A percentile compares a stretch with the other conserved stretches of the same genome.
These are phyloP conservation scores for Fusarium pseudograminearum DNA, from an alignment of 2,329 filamentous ascomycete species.

Conservation along the genomic window DNA sequence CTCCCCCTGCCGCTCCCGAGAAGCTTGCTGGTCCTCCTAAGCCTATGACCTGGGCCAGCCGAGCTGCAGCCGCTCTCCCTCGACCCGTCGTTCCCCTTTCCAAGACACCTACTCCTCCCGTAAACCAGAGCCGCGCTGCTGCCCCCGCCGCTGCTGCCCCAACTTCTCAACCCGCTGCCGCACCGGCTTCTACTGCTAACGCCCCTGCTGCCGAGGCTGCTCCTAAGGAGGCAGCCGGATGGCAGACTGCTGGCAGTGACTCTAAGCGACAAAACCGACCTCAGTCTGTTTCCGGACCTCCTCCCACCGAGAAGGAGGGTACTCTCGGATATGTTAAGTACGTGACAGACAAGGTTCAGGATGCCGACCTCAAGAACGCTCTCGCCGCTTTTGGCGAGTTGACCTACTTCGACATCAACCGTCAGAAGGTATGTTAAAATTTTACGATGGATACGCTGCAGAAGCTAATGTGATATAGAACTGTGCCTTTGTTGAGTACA, in stretches of 20 bases:
- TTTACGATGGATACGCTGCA: neutral
- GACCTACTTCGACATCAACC: conserved; percentile 81
- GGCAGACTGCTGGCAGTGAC: conserved; percentile 89
- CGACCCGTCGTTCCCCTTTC: conserved; percentile 66
- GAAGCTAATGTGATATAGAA: conserved; percentile 68
- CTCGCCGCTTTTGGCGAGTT: conserved; percentile 80
- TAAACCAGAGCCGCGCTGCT: conserved; percentile 65
- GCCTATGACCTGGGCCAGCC: conserved; percentile 82
- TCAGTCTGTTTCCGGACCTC: conserved; percentile 70
- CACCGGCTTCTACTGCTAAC: conserved; percentile 53
- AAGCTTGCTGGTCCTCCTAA: conserved; percentile 64
- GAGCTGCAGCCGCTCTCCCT: conserved; percentile 69
- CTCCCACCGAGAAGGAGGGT: conserved; percentile 76
- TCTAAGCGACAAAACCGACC: conserved; percentile 85
- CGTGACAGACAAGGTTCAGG: conserved; percentile 88
- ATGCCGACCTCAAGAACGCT: conserved; percentile 75
- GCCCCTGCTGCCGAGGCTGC: conserved; percentile 57
- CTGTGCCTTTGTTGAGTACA: conserved; percentile 97
- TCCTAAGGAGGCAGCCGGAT: conserved; percentile 68
- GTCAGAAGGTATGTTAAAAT: conserved; percentile 75
- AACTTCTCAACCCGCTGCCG: conserved; percentile 53
- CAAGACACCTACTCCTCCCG: conserved; percentile 68
- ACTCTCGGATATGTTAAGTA: conserved; percentile 95
- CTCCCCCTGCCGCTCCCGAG: conserved; percentile 54
- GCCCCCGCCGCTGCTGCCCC: conserved; percentile 58